Conservation (phyloP, 1,139 yeast genomes). For the Yamadazyma trypodendri region DNA sequence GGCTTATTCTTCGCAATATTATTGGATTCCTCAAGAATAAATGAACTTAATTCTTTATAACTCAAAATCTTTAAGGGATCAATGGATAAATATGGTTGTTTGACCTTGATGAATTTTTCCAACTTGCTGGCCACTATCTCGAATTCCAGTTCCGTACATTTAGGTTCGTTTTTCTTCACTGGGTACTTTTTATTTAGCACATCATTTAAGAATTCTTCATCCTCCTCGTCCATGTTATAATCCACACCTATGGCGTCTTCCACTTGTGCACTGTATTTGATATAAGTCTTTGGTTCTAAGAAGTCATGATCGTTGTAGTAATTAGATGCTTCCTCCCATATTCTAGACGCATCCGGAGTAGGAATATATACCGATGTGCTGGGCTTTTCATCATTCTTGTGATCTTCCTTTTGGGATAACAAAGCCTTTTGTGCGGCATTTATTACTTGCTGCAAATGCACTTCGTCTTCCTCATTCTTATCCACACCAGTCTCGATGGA, state of each 20-base stretch:
- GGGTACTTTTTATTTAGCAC: slow-evolving; percentile 38
- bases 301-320: slow-evolving; percentile 67
- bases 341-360: slow-evolving; percentile 89
- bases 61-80: slow-evolving; percentile 77
- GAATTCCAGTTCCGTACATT: slow-evolving; percentile 77
- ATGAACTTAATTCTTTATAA: slow-evolving; percentile 63
- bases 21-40: slow-evolving; percentile 38
- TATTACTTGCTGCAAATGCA: slow-evolving; percentile 88
- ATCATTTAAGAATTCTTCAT: slow-evolving; percentile 61
- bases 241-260: slow-evolving; percentile 89
- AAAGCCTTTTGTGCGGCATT: slow-evolving; percentile 71
- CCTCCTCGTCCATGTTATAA: slow-evolving; percentile 89
- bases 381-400: slow-evolving; percentile 29
- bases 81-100: slow-evolving; percentile 85
- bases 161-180: slow-evolving; percentile 18
- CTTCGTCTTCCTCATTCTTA: slow-evolving; percentile 96
- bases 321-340: slow-evolving; percentile 74
- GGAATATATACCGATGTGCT: slow-evolving; percentile 74
- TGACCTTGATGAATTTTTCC: slow-evolving; percentile 71
- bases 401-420: slow-evolving; percentile 26
- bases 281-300: slow-evolving; percentile 73
- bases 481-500: slow-evolving; percentile 98
- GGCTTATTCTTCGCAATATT: slow-evolving; percentile 29
- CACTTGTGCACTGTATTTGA: slow-evolving; percentile 89
- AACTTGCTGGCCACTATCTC: slow-evolving; percentile 74